Percentiles rank a stretch among this genome's conserved stretches.
Evolutionary conservation across 257 asterid species (phyloP).

Genomic region (Fraxinus pennsylvanica): DNA sequence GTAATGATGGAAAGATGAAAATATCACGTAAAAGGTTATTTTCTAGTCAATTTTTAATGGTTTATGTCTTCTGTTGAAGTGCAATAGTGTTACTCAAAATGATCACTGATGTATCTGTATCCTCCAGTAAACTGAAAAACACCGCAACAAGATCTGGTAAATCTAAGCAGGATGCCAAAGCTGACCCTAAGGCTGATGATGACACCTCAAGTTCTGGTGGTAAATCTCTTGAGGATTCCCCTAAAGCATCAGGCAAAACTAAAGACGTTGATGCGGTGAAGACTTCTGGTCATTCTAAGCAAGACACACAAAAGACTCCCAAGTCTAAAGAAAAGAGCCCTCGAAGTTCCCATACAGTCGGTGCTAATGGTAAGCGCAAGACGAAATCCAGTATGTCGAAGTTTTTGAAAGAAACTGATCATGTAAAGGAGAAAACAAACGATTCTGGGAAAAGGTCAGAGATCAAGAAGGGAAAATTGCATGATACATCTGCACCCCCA

Average conservation of each 20-base stretch:
- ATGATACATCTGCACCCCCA: conserved; percentile 42
- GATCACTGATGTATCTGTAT: conserved; percentile 31
- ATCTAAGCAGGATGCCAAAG: conserved; percentile 48
- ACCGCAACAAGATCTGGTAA: conserved; percentile 48
- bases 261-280: conserved; percentile 52
- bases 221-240: conserved; percentile 44
- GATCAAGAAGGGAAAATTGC: conserved; percentile 43
- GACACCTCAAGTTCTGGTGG: conserved; percentile 40
- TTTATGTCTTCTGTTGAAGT: not conserved
- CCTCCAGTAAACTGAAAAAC: conserved; percentile 54
- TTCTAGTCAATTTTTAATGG: conserved; percentile 14
- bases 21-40: conserved; percentile 57
- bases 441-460: conserved; percentile 41
- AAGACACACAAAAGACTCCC: conserved; percentile 40
- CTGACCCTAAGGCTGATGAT: conserved; percentile 44
- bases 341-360: not conserved
- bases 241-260: conserved; percentile 50
- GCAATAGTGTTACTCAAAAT: conserved; percentile 16
- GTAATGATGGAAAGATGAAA: conserved; percentile 51
- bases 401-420: conserved; percentile 48
- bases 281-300: conserved; percentile 48
- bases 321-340: conserved; percentile 51
- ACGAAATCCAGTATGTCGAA: conserved; percentile 52
- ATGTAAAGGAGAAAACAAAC: conserved; percentile 41
- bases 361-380: conserved; percentile 15